These are phyloP conservation scores for Quercus variabilis DNA, from an alignment of 306 rosid genomes.

Conservation along the genomic window DNA sequence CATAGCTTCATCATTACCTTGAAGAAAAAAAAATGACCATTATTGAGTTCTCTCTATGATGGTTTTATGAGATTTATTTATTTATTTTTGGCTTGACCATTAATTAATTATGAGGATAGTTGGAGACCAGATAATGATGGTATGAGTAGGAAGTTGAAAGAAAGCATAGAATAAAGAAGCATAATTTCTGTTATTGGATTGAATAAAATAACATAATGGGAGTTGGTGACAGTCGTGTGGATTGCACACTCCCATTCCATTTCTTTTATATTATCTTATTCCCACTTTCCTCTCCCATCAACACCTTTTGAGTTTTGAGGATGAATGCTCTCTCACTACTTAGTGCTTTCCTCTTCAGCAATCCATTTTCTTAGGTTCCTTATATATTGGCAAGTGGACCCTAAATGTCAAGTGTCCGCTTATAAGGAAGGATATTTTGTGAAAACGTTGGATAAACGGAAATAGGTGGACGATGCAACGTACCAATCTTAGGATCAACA, in stretches of 20 bases:
- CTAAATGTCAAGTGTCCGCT: not conserved
- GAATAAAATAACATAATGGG: conserved; percentile 1
- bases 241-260: conserved; percentile 40
- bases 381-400: not conserved
- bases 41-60: not conserved
- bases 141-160: conserved; percentile 4
- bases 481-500: not conserved
- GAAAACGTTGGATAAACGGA: not conserved
- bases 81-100: no score
- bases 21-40: not conserved
- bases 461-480: not conserved
- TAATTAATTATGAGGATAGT: not conserved
- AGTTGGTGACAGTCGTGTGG: conserved; percentile 5
- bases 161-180: not conserved
- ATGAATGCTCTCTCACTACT: not conserved
- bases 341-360: conserved; percentile 75
- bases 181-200: conserved; percentile 1
- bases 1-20: no score
- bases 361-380: conserved; percentile 33
- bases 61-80: not conserved
- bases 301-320: not conserved
- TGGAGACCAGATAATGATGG: not conserved
- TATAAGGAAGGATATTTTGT: not conserved
- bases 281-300: conserved; percentile 27
- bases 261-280: conserved; percentile 36